These are phyloP conservation scores for Trichoderma simmonsii DNA, from an alignment of 2,329 filamentous ascomycete species.

Conservation along the genomic window DNA sequence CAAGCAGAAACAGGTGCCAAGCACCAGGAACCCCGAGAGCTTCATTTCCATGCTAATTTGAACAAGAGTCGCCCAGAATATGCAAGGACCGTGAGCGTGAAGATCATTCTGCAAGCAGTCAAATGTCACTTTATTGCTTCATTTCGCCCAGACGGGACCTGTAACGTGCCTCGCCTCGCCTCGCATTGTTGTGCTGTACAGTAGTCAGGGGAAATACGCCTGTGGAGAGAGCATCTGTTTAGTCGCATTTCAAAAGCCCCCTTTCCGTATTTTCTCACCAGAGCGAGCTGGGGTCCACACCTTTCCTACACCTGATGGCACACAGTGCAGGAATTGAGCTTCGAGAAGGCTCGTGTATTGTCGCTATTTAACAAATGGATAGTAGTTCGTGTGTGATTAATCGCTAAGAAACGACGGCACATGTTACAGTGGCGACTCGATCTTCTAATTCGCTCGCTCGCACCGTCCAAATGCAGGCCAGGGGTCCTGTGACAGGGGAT, in stretches of 20 bases:
- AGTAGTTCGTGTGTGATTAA: rapidly evolving
- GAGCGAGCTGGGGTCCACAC: neutral
- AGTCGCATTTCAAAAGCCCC: neutral
- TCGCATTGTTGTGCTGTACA: neutral
- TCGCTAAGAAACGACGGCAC: neutral
- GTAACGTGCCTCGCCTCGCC: neutral
- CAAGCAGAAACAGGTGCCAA: neutral
- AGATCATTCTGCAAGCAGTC: neutral
- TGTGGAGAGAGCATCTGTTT: neutral
- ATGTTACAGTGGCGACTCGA: neutral
- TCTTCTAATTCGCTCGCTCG: neutral
- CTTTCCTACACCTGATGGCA: neutral
- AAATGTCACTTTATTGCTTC: neutral
- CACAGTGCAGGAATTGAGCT: neutral
- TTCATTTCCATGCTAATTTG: neutral
- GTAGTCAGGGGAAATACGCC: neutral
- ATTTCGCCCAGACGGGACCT: neutral
- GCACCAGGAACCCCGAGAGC: neutral
- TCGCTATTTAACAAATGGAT: neutral
- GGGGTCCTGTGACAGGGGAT: neutral
- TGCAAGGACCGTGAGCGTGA: neutral
- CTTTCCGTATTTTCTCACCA: neutral
- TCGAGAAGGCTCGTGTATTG: neutral
- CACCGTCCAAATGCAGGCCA: neutral
- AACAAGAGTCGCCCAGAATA: neutral